Percentiles rank a stretch among this genome's conserved stretches.
Conservation (phyloP, 208 protist species). For the Leishmania major region DNA sequence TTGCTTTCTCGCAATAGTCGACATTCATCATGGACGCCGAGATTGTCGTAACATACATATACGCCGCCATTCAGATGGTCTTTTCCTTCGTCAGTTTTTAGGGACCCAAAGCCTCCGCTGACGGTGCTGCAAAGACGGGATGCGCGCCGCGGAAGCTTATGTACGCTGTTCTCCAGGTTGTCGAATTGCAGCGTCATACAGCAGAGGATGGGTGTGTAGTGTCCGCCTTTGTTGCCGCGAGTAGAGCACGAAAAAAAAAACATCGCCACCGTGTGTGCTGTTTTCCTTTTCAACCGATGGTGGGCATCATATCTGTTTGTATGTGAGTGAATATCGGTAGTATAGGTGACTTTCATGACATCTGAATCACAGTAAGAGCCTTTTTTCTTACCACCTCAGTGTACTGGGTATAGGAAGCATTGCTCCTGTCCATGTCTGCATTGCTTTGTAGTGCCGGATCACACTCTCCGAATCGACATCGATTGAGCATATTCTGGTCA, state of each 20-base stretch:
- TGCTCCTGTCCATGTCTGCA: constrained; percentile 4
- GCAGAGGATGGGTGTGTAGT: not conserved
- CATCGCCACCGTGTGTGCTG: not conserved
- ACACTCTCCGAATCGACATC: not conserved
- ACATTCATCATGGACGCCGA: constrained; percentile 11
- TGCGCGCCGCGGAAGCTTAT: not conserved
- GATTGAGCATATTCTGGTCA: not conserved
- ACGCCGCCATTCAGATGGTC: constrained; percentile 6
- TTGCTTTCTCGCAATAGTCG: not conserved
- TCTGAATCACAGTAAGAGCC: not conserved
- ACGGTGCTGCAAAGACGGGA: not conserved
- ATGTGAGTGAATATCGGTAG: not conserved
- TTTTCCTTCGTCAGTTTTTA: constrained; percentile 19
- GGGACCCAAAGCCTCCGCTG: not conserved
- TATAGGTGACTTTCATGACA: not conserved
- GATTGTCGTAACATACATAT: constrained; percentile 14
- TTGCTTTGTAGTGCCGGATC: constrained; percentile 11
- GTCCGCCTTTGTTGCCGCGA: too few relatives aligned
- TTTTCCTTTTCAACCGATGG: not conserved
- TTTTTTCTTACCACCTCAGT: not conserved
- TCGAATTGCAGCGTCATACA: not conserved
- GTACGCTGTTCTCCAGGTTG: not conserved
- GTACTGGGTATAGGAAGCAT: not conserved
- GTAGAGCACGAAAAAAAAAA: not conserved
- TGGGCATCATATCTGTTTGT: too few relatives aligned